A percentile compares a stretch with the other conserved stretches of the same genome.
These are phyloP conservation scores for Jackrogersella minutella DNA, from an alignment of 495 filamentous ascomycete genomes.

Conservation along the genomic window DNA sequence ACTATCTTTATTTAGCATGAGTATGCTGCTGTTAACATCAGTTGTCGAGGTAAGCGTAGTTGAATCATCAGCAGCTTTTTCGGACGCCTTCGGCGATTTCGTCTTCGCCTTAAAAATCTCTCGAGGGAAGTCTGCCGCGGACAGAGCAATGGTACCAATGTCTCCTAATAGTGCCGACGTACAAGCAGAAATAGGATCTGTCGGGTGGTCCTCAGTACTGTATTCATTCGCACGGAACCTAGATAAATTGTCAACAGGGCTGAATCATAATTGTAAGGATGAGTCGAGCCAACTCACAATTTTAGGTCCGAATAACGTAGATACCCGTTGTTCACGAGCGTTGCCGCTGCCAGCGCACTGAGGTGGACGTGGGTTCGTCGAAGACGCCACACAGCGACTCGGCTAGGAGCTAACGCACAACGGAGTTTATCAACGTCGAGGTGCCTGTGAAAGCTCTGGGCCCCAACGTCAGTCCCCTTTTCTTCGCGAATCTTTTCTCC, in stretches of 20 bases:
- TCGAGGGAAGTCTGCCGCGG: slow-evolving; percentile 80
- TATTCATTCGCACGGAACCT: slow-evolving; percentile 75
- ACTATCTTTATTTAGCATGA: background rate
- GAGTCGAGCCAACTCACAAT: slow-evolving; percentile 58
- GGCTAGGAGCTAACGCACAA: slow-evolving; percentile 70
- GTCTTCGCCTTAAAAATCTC: slow-evolving; percentile 68
- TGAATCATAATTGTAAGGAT: background rate
- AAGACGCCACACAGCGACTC: slow-evolving; percentile 75
- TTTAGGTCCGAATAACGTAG: slow-evolving; percentile 72
- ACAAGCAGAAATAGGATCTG: slow-evolving; percentile 75
- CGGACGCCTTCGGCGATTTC: slow-evolving; percentile 32
- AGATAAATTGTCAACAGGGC: slow-evolving; percentile 28
- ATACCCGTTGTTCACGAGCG: slow-evolving; percentile 67
- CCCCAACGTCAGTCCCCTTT: slow-evolving; percentile 68
- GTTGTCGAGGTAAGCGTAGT: slow-evolving; percentile 27
- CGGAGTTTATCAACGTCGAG: slow-evolving; percentile 66
- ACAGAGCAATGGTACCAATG: slow-evolving; percentile 77
- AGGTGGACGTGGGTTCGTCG: slow-evolving; percentile 68
- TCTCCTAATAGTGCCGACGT: slow-evolving; percentile 79
- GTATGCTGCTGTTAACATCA: slow-evolving; percentile 36
- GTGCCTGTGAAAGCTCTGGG: slow-evolving; percentile 73
- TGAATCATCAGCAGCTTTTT: slow-evolving; percentile 21
- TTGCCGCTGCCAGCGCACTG: slow-evolving; percentile 73
- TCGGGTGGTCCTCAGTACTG: slow-evolving; percentile 74
- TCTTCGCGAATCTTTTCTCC: slow-evolving; percentile 70